Evolutionary conservation across 345 rosid species (phyloP), one percentile per base, ranked within the genome.

Genomic region (Erucastrum elatum): DNA sequence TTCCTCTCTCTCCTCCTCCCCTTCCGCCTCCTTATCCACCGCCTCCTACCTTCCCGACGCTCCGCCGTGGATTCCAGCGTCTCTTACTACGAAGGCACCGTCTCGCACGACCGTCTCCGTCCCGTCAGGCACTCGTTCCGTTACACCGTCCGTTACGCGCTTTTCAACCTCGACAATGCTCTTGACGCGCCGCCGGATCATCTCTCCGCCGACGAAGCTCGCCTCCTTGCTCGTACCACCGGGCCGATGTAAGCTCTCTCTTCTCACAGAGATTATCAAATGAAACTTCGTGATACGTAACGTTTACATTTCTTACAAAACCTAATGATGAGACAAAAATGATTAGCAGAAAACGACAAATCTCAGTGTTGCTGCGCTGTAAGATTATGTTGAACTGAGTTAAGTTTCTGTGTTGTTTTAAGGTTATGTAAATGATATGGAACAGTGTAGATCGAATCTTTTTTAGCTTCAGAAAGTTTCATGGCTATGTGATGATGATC

Each of bases 21-120:
- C 33, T 60, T 84, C 17, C 89, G 75, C 66, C 8, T 75, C 70
- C 74, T 87, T 60, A 66, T 70, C 79, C 76, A 44, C 69, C 84
- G 73, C 68, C 66, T 59, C 75, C 4, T 30, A 44, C 58, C 82
- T 7, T 34, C 56, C 51, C 74, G 71, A 56, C 75, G 72, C 82
- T 17, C 83, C 72, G 25, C 70, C 62, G 44, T 63, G 4, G 35
- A 74, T 8, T 46, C 80, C 3, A 25, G 61, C 4, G 82, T 84
- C 34, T 76, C 75, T 3, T 87, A 85, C 71, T 94, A 91, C 75
- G 78, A 91, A 85, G 98, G 98, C 78, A 85, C 83, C 26, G 96
- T 94, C 33, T 90, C 89, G 92, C 97, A 94, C 82, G 87, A 90
- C 77, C 96, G 96, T 65, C 91, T 91, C 82, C 94, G 84, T 17